A percentile compares a stretch with the other conserved stretches of the same genome.
phyloP scores from a whole-genome alignment of 2,329 filamentous ascomycete genomes.

The Biscogniauxia marginata region DNA sequence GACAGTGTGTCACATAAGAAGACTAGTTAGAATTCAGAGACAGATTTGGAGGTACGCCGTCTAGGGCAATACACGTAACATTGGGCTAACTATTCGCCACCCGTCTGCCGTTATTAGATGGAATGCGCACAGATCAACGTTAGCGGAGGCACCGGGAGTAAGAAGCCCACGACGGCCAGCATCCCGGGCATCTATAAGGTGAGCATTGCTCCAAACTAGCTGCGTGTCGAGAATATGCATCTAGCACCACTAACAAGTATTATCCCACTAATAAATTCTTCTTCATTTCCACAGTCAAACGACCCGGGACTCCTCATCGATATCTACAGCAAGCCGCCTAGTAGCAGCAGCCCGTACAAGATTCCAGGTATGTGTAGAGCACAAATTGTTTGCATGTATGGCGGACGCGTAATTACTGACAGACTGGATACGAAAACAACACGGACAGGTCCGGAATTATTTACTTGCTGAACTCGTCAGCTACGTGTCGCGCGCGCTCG shows the following conservation, averaged over 20 bases:
- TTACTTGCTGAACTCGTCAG: no score
- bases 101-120: constrained; percentile 30
- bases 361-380: constrained; percentile 36
- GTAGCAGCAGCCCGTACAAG: constrained; percentile 29
- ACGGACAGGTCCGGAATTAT: no score
- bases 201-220: background rate
- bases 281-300: constrained; percentile 22
- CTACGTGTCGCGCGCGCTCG: no score
- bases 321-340: constrained; percentile 33
- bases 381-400: no score
- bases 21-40: no score
- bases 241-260: no score
- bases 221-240: no score
- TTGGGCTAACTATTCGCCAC: background rate
- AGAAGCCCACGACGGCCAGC: constrained; percentile 33
- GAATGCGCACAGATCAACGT: constrained; percentile 39
- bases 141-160: constrained; percentile 31
- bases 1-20: no score
- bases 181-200: constrained; percentile 40
- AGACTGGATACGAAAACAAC: no score
- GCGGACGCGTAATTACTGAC: no score
- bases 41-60: no score
- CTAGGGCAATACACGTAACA: background rate
- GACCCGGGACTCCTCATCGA: constrained; percentile 37
- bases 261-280: background rate